Evolutionary conservation across 1,284 basidiomycete genomes (phyloP).

Genomic region (Fomitopsis pinicola): DNA sequence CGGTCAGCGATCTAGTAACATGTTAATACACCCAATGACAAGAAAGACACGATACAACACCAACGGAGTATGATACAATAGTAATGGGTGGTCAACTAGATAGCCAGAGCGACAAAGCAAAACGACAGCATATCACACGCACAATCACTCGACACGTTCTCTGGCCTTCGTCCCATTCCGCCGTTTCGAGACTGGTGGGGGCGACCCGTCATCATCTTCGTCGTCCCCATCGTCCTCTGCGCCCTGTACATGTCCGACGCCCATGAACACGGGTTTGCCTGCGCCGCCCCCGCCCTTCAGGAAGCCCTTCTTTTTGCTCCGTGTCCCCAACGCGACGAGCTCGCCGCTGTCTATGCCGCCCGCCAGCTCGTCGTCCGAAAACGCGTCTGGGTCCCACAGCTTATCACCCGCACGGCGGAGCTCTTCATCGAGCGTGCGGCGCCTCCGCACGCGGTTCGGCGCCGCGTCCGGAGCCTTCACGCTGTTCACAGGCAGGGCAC

Average conservation of each 20-base stretch:
- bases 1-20: too few species aligned
- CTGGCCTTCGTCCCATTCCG: neutral
- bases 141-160: neutral
- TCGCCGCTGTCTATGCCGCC: slow-evolving; percentile 40
- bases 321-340: slow-evolving; percentile 48
- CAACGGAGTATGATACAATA: neutral
- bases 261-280: slow-evolving; percentile 64
- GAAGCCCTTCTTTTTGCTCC: slow-evolving; percentile 52
- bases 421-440: slow-evolving; percentile 63
- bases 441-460: slow-evolving; percentile 26
- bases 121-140: neutral
- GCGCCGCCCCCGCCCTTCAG: slow-evolving; percentile 71
- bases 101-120: neutral
- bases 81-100: neutral
- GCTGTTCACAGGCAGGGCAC: neutral
- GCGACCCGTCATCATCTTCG: neutral
- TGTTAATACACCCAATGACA: neutral
- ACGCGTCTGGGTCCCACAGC: slow-evolving; percentile 26
- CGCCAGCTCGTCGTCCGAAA: slow-evolving; percentile 25
- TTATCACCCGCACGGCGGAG: slow-evolving; percentile 41
- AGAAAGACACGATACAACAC: neutral
- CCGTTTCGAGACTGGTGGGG: neutral
- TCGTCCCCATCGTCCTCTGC: slow-evolving; percentile 25
- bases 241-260: slow-evolving; percentile 56
- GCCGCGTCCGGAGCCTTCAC: neutral